phyloP scores from a whole-genome alignment of 2,329 filamentous ascomycete genomes.

The Xylaria multiplex region DNA sequence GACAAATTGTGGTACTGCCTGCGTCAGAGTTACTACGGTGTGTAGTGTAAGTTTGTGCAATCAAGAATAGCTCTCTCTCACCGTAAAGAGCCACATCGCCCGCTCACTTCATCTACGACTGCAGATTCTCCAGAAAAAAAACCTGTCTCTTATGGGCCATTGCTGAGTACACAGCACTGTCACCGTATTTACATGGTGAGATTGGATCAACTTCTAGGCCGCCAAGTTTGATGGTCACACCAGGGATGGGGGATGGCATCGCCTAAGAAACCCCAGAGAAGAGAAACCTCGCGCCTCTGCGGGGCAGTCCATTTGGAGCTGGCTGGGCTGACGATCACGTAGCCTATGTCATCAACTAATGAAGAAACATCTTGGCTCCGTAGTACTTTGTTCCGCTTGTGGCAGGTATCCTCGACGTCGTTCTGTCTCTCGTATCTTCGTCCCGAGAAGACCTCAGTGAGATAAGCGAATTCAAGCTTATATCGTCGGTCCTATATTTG shows the following conservation, averaged over 20 bases:
- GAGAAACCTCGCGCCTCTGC: conserved; percentile 13
- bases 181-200: not conserved
- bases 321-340: conserved; percentile 8
- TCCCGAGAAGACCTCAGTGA: conserved; percentile 8
- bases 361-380: conserved; percentile 7
- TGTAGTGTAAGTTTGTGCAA: conserved; percentile 16
- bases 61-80: conserved; percentile 12
- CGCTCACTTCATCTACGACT: not conserved
- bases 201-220: not conserved
- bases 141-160: not conserved
- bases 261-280: not conserved
- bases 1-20: conserved; percentile 19
- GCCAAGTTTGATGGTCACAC: not conserved
- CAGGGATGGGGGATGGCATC: not conserved
- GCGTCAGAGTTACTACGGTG: not conserved
- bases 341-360: not conserved
- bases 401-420: not conserved
- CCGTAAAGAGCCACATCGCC: conserved; percentile 9
- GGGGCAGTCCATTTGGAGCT: conserved; percentile 25
- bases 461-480: conserved; percentile 27
- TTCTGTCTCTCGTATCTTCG: conserved; percentile 13
- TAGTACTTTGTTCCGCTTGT: conserved; percentile 2
- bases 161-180: not conserved
- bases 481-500: not conserved
- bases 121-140: not conserved